Base-by-base conservation (phyloP, 2,329 filamentous ascomycete genomes). In the Penicillium sp. region DNA sequence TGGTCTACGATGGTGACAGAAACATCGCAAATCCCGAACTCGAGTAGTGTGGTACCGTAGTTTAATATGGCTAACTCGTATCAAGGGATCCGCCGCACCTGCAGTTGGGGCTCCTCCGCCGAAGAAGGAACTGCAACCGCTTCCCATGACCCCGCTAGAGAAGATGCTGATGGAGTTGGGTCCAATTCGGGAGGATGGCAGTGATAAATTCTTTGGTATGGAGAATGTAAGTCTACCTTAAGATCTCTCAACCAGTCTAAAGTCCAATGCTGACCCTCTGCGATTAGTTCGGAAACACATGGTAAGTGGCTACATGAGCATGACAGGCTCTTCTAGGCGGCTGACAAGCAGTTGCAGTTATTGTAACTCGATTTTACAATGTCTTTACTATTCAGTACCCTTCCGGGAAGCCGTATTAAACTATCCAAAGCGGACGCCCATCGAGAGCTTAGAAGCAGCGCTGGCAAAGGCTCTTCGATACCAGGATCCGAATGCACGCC, bases 311-410 rank as follows among this genome's bases (percentile, higher is more conserved):
- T 38, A n/a, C 29, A 29, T n/a, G 15, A 29, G 21, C 9, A 17
- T 35, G 15, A 6, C 6, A 23, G 48, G 31, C 13, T 19, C 13
- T 4, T 19, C n/a, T 26, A 46, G 29, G 29, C 31, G 17, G 19
- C 66, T 69, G 30, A 46, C 44, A n/a, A 51, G 64, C 48, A 9
- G 13, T 44, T 46, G 26, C 78, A 98, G 94, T 77, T 99, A 99
- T 80, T 97, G 92, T 82, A 99, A 99, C 79, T 99, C 95, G 15
- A 97, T 99, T 72, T 87, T 99, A 62, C 95, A 99, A 82, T 96
- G 93, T 71, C 88, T 99, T 61, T 99, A 96, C 81, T 97, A 96
- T 81, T 97, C 94, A 21, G 90, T 92, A 49, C 88, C 92, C 35
- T 99, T 99, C 78, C 91, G 95, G 79, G 90, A 97, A 81, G 88